Conservation (phyloP, 176 grass and related monocot species). For the Musa acuminata region DNA sequence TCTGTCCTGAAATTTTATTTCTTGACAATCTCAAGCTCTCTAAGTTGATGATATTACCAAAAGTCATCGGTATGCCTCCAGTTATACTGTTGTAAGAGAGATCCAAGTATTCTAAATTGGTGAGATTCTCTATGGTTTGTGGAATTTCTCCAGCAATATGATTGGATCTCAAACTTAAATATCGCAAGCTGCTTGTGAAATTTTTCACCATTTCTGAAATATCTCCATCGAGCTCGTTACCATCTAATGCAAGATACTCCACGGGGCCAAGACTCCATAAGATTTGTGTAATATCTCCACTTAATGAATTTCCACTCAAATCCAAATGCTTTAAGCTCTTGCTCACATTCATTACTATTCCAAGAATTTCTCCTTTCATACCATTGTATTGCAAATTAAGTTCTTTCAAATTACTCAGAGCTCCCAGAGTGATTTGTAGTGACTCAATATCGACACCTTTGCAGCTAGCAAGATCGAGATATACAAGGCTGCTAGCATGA, state of each 20-base stretch:
- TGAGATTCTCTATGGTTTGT: no score
- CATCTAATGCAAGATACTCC: constrained; percentile 14
- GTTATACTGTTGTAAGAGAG: no score
- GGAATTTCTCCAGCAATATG: no score
- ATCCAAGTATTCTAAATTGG: no score
- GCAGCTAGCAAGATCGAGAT: neutral
- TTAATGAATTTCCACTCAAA: neutral
- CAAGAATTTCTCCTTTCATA: neutral
- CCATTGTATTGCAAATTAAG: neutral
- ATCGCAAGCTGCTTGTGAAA: neutral
- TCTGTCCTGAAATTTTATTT: neutral
- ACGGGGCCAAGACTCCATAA: neutral
- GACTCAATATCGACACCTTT: neutral
- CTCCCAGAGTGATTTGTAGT: constrained; percentile 15
- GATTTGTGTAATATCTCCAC: neutral
- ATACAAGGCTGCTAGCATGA: constrained; percentile 19
- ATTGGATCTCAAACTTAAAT: constrained; percentile 10
- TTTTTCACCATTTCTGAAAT: constrained; percentile 1
- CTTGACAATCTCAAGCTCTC: neutral
- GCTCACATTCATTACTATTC: neutral
- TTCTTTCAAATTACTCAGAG: constrained; percentile 18
- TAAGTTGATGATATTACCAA: neutral
- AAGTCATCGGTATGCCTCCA: no score
- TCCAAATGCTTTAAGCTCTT: neutral
- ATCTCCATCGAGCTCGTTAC: neutral